Percentiles rank a stretch among this genome's conserved stretches.
Evolutionary conservation across 2,329 filamentous ascomycete species (phyloP).

Genomic region (Apiospora rasikravindrae): DNA sequence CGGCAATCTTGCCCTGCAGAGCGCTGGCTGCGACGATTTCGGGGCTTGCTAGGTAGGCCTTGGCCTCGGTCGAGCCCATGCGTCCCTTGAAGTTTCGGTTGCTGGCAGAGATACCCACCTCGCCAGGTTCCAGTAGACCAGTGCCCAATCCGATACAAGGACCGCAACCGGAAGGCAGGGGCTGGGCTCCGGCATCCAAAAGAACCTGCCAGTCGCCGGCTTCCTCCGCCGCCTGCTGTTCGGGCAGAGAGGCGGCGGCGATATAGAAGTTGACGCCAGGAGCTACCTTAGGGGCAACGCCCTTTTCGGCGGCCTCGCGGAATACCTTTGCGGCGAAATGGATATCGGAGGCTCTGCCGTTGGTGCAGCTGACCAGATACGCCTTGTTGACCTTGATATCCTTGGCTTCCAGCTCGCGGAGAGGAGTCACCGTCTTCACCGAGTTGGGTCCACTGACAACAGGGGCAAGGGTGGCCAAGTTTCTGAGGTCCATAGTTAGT

Average conservation of each 20-base stretch:
- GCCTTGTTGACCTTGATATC: constrained; percentile 82
- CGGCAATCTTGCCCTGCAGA: constrained; percentile 71
- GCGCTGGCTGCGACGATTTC: constrained; percentile 93
- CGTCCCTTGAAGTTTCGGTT: constrained; percentile 93
- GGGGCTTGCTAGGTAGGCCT: constrained; percentile 86
- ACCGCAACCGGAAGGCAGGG: constrained; percentile 76
- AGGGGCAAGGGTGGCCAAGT: constrained; percentile 83
- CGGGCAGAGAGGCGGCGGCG: constrained; percentile 79
- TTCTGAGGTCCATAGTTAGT: constrained; percentile 30
- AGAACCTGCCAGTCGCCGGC: constrained; percentile 85
- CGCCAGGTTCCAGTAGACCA: constrained; percentile 81
- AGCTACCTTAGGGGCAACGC: constrained; percentile 71
- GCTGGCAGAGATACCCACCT: constrained; percentile 81
- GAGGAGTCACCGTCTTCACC: constrained; percentile 83
- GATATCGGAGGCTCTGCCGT: constrained; percentile 81
- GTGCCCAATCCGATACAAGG: constrained; percentile 84
- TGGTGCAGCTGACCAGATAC: constrained; percentile 91
- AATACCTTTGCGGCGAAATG: constrained; percentile 85
- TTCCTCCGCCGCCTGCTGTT: constrained; percentile 79
- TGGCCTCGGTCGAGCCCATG: constrained; percentile 81
- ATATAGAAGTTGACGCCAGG: constrained; percentile 85
- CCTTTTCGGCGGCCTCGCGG: constrained; percentile 72
- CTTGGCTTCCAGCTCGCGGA: constrained; percentile 73
- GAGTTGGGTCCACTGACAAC: constrained; percentile 89
- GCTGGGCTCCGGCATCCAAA: constrained; percentile 76